Base-by-base conservation (phyloP, 2,329 filamentous ascomycete genomes). In the Blastomyces silverae region DNA sequence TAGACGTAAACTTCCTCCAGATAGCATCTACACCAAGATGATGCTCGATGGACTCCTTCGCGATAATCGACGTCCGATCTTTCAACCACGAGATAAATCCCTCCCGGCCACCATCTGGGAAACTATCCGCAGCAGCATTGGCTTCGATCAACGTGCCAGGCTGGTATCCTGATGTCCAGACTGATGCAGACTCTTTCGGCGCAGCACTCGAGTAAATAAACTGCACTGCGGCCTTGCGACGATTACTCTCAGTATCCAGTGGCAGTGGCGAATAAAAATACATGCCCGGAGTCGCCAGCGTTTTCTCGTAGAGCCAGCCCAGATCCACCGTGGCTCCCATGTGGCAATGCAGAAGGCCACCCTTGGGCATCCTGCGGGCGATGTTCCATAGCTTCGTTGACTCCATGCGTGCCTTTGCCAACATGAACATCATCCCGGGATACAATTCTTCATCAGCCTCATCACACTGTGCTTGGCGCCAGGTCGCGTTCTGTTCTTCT, bases 351-450 rank as follows among this genome's bases (percentile, higher is more conserved):
- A 96, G 79, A 39, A 96, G 80, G 7, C 76, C 74, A 15, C 93
- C 94, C 76, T 97, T 97, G 37, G 93, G 93, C 89, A 97, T 91
- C 68, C 81, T 84, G 66, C 87, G 85, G 20, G 96, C 84, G 70
- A 97, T 94, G 68, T 86, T 83, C 91, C 91, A 97, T 31, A 97
- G 81, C 72, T 87, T 87, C 17, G 91, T 96, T 70, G 82, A 82
- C 77, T 96, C 91, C 86, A 96, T 95, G 48, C 86, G 85, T n/a
- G 87, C 84, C 76, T 92, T 93, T 70, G 91, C 91, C 46, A 93
- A 82, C 46, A 85, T 87, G 77, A 96, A 97, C 89, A 96, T 94
- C 89, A 96, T 96, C 13, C 92, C 92, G 0, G 91, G 91, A 73
- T 89, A 91, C 61, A 93, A 80, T 69, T 86, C 85, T 70, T 86